A percentile compares a stretch with the other conserved stretches of the same genome.
These are phyloP conservation scores for Dillenia suffruticosa DNA, from an alignment of 164 flowering plant genomes.

Conservation along the genomic window DNA sequence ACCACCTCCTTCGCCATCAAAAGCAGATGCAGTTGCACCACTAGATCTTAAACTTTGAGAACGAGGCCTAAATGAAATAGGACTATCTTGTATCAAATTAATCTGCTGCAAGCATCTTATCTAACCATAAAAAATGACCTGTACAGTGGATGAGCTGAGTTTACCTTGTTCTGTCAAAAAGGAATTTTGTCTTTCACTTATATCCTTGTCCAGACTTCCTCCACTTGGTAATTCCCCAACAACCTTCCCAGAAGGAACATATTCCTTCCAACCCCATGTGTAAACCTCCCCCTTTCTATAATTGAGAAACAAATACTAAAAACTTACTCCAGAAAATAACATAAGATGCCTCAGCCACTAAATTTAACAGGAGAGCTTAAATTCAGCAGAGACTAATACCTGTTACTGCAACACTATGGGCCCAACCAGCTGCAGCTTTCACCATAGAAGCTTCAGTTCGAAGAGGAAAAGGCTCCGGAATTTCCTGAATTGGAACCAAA, in stretches of 20 bases:
- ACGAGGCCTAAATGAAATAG: conserved; percentile 57
- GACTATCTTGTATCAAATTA: conserved; percentile 20
- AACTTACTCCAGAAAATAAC: too few species aligned
- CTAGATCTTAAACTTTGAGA: conserved; percentile 51
- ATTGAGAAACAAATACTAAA: not conserved
- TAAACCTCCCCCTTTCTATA: conserved; percentile 77
- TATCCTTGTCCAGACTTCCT: conserved; percentile 44
- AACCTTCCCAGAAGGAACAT: conserved; percentile 90
- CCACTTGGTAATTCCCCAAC: conserved; percentile 48
- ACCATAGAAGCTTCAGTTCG: conserved; percentile 71
- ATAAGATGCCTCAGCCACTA: too few species aligned
- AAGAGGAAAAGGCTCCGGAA: conserved; percentile 91
- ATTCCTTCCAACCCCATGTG: conserved; percentile 99
- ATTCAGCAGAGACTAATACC: conserved; percentile 31
- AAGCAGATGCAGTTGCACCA: conserved; percentile 38
- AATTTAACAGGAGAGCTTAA: not conserved
- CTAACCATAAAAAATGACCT: not conserved
- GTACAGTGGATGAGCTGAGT: not conserved
- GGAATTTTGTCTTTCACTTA: conserved; percentile 38
- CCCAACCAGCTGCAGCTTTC: conserved; percentile 97
- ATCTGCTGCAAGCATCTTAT: conserved; percentile 9
- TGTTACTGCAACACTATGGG: conserved; percentile 88
- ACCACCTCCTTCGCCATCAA: conserved; percentile 44
- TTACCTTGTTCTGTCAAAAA: conserved; percentile 70
- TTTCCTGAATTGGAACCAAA: conserved; percentile 53